Evolutionary conservation across 2,329 filamentous ascomycete species (phyloP), one percentile per base, ranked within the genome.

Genomic region (Ophiostoma triangulosporum): DNA sequence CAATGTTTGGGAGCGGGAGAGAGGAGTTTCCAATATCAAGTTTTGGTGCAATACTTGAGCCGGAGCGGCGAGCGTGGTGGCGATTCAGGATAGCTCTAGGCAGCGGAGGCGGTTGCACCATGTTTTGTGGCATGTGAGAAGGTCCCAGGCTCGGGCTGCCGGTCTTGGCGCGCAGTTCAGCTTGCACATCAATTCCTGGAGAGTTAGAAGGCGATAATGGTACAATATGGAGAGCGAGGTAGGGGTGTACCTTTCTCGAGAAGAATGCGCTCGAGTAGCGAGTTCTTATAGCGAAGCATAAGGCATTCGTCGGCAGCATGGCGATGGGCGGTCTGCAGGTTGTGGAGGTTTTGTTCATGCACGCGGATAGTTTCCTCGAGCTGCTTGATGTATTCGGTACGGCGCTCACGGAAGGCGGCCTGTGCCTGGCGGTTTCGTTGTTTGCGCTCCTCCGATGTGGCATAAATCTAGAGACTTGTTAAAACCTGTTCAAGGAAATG

Each of bases 381-480:
- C 69, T 98, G 93, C 73, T 97, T 97, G 73, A 98, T 98, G 69
- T 98, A 98, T 73, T 98, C 93, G 53, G 91, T 97, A 56, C 93
- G 84, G 60, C 93, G 85, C 71, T 98, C 93, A 62, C 93, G 84
- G 65, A 98, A 98, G 55, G 93, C 93, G 53, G 93, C 93, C 71
- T 98, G 93, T 48, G 93, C 93, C 73, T 97, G 93, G 62, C 93
- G 78, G 66, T 98, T 98, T 60, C 93, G 82, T 71, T 97, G 93
- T 73, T 98, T 97, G 64, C 93, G 84, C 71, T 98, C 93, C 69
- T 98, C 93, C 11, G 93, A 97, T 33, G 93, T 98, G 53, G 93
- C 93, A 76, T 98, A 98, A 59, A 96, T 96, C 91, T 96, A 50
- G 17, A 31, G 17, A 6, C 1, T 1, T 8, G 40, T 58, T 38